These are phyloP conservation scores for Xerocomus brunneocitrinus DNA, from an alignment of 768 basidiomycete species.

Conservation along the genomic window DNA sequence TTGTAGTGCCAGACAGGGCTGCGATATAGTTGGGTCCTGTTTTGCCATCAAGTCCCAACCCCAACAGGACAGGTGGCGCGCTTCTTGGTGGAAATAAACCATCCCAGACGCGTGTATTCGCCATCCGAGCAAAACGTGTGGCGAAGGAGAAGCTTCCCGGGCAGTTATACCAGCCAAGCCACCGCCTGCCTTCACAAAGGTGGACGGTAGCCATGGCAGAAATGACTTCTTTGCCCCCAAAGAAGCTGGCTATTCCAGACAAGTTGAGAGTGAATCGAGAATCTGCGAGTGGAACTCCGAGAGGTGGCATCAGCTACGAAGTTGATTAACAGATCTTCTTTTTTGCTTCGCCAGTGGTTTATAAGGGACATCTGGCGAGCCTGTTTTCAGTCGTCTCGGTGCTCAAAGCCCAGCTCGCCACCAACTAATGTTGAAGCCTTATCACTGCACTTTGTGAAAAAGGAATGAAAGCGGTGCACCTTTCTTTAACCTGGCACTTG, in stretches of 20 bases:
- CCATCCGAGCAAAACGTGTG: slow-evolving; percentile 28
- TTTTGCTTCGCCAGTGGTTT: not conserved
- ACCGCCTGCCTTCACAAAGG: slow-evolving; percentile 29
- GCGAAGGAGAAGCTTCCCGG: slow-evolving; percentile 31
- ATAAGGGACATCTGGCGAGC: not conserved
- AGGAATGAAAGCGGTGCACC: not conserved
- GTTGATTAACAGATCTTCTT: not conserved
- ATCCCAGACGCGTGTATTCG: slow-evolving; percentile 23
- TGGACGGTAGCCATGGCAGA: slow-evolving; percentile 34
- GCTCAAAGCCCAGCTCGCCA: not conserved
- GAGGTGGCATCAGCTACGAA: slow-evolving; percentile 14
- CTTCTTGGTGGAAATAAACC: slow-evolving; percentile 19
- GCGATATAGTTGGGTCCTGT: slow-evolving; percentile 26
- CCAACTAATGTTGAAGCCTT: not conserved
- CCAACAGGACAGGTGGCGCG: slow-evolving; percentile 20
- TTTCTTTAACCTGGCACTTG: not conserved
- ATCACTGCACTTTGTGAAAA: not conserved
- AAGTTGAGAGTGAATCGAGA: slow-evolving; percentile 21
- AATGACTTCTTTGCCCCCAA: slow-evolving; percentile 34
- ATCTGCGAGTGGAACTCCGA: slow-evolving; percentile 8
- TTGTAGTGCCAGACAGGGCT: slow-evolving; percentile 22
- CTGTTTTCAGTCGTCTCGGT: not conserved
- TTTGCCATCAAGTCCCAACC: slow-evolving; percentile 28
- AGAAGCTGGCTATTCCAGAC: slow-evolving; percentile 32
- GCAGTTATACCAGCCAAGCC: slow-evolving; percentile 37